Evolutionary conservation across 352 stramenopile species (phyloP), one percentile per base, ranked within the genome.

Genomic region (Hyaloperonospora brassicae): DNA sequence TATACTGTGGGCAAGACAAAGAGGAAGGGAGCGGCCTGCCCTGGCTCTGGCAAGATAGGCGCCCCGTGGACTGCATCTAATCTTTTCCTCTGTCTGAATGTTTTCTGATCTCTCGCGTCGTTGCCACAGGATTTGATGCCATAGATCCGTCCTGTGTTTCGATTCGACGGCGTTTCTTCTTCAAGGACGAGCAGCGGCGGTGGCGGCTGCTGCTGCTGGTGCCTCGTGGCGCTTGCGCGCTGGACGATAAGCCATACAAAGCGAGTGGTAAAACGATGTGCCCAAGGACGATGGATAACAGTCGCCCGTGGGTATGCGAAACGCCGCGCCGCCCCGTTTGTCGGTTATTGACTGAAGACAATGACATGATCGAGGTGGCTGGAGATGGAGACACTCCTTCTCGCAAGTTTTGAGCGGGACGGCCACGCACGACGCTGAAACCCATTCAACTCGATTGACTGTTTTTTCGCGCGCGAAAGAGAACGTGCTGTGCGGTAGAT

Each of bases 231-330:
- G 27, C 34, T 13, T 46, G 31, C 34, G 43, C 53, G 53, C 61
- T 38, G 51, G 40, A 53, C 34, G 30, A 35, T 35, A 25, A 9
- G 23, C 46, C 36, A n/a, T 42, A 55, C 27, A 34, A 34, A 34
- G 8, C 39, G 35, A 8, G 24, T 17, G 57, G 22, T 43, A 23
- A 40, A 51, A 61, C 47, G 58, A 61, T 61, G 35, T 25, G 13
- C 24, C 2, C 27, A 14, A 50, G 23, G 52, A 66, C 52, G 52
- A 46, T 52, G 52, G 46, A 47, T 52, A 65, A 66, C 57, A 41
- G 57, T 66, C 58, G 52, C n/a, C 22, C 5, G 10, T 12, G 30
- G 11, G 36, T 51, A 58, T 66, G 58, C 52, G 58, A 62, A 65
- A 57, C 47, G 52, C 46, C 44, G 5, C n/a, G 31, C 44, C 35